Evolutionary conservation across 192 early-diverging fungal genomes (phyloP), one percentile per base, ranked within the genome.

Genomic region (Coemansia sp.): DNA sequence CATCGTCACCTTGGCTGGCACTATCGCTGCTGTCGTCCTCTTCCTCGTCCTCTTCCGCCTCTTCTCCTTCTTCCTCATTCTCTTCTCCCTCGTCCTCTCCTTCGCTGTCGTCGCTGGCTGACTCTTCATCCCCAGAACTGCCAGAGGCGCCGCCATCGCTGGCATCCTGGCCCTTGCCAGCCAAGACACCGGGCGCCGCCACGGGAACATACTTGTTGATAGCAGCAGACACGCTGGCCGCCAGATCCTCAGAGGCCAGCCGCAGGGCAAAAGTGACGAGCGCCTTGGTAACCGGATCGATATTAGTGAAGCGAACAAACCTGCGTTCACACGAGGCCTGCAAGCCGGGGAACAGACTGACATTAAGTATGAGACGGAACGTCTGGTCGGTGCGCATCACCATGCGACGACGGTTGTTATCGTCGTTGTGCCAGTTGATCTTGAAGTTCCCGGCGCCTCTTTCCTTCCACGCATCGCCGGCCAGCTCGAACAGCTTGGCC

Each of bases 371-470:
- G 38, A 82, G 68, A 37, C 73, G 53, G 63, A 74, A 79, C 13
- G 76, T 75, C 53, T 73, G 69, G 14, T 81, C 78, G 2, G 76
- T 79, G 22, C 84, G 70, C 84, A 85, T 85, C n/a, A 81, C 74
- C 63, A 85, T 53, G 16, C 79, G 75, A 12, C 64, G 50, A 14
- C 59, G 60, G 13, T 12, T 17, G 4, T 45, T 19, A 19, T 72
- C 42, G n/a, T 70, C 74, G 50, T 60, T 74, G 8, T 62, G 66
- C 42, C 45, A 58, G 38, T 83, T 83, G 55, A 85, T 54, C 51
- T 80, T 79, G 68, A 85, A 70, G 51, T 72, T 68, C 9, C 84
- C 84, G 25, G 50, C 58, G 16, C 84, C 84, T 9, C 84, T 74
- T 54, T 85, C 84, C 61, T 72, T 76, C 84, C 84, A 85, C 42